Evolutionary conservation across 768 basidiomycete genomes (phyloP), one percentile per base, ranked within the genome.

Genomic region (Hysterangium stoloniferum): DNA sequence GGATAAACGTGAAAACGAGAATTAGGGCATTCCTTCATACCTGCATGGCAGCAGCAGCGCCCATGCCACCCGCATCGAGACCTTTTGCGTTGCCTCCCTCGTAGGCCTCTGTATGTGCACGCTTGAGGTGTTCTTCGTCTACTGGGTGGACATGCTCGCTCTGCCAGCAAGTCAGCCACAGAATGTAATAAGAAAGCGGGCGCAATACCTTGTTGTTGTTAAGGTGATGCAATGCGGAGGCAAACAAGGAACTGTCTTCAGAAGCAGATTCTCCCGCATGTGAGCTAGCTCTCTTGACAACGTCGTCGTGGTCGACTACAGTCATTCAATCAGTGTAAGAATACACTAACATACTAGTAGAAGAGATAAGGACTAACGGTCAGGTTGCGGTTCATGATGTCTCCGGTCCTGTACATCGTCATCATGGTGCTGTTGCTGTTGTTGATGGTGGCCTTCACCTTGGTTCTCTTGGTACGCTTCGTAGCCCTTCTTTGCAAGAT

Each of bases 31-130:
- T 13, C 9, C 12, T 31, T 17, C 65, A 51, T 52, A 80, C 84
- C 73, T 86, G 75, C 56, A 87, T 55, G 12, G 89, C 89, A 17
- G 89, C 89, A 22, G 89, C 89, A 52, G 82, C 74, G 17, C 88
- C 88, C 53, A 90, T 64, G 12, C 78, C 72, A 25, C 71, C 66
- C 2, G 88, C 85, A 54, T 70, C 72, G 59, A 91, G 54, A n/a
- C 62, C 66, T 20, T 69, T 60, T 1, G 76, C 70, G 32, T 77
- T 69, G 5, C 74, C 75, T 40, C 78, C 57, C 6, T 71, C 61
- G 60, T 89, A 89, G 2, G 76, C 85, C 58, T 76, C 57, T 27
- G 76, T 62, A 61, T 91, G 85, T 8, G 83, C 79, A 17, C 68
- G 57, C 32, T 73, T 71, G 25, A 86, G 79, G 15, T 71, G 69